Conservation (phyloP, 1,284 basidiomycete species). For the Cystobasidium sp. region DNA sequence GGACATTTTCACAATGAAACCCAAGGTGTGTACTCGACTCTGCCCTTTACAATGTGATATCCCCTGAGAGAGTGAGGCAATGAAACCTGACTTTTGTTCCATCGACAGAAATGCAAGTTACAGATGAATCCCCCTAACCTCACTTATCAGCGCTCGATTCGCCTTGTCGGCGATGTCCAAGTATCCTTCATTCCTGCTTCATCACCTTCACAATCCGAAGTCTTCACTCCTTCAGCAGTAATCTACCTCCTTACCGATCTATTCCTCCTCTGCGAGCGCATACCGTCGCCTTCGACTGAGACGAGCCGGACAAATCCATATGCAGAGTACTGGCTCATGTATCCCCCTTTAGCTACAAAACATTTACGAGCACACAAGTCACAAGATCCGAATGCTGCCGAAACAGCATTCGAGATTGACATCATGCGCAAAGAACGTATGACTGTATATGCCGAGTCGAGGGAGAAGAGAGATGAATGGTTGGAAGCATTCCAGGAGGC, state of each 20-base stretch:
- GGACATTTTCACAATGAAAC: slow-evolving; percentile 95
- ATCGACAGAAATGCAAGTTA: slow-evolving; percentile 76
- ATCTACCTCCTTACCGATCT: slow-evolving; percentile 90
- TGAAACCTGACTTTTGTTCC: not conserved
- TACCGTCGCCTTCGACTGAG: slow-evolving; percentile 62
- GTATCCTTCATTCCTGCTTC: slow-evolving; percentile 78
- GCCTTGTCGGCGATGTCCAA: slow-evolving; percentile 73
- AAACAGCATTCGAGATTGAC: slow-evolving; percentile 73
- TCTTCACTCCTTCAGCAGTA: slow-evolving; percentile 76
- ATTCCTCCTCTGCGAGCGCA: slow-evolving; percentile 83
- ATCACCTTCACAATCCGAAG: slow-evolving; percentile 66
- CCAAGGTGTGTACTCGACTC: slow-evolving; percentile 68
- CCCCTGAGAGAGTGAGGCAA: not conserved
- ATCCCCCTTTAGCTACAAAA: slow-evolving; percentile 94
- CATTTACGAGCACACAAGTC: slow-evolving; percentile 63
- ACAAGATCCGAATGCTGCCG: slow-evolving; percentile 58
- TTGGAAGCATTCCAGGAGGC: slow-evolving; percentile 39
- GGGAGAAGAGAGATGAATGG: slow-evolving; percentile 41
- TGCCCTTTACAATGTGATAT: not conserved
- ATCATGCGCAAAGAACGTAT: slow-evolving; percentile 90
- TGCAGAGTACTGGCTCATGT: slow-evolving; percentile 89
- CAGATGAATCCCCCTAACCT: slow-evolving; percentile 84
- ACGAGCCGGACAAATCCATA: slow-evolving; percentile 59
- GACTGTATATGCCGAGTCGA: slow-evolving; percentile 55
- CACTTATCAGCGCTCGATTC: slow-evolving; percentile 77